Percentiles rank a stretch among this genome's conserved stretches.
These are phyloP conservation scores for Vigna mungo DNA, from an alignment of 306 rosid genomes.

Conservation along the genomic window DNA sequence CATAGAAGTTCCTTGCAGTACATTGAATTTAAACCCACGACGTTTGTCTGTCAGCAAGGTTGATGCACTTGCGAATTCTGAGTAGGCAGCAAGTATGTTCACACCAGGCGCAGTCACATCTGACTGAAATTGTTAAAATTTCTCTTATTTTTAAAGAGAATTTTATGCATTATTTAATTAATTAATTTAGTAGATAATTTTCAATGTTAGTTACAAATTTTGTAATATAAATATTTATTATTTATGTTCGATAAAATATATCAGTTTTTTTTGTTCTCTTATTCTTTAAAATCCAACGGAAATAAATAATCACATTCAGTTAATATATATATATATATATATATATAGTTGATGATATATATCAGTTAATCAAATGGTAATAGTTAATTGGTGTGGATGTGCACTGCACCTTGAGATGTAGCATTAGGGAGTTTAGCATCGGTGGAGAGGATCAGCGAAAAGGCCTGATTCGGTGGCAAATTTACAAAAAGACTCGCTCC, in stretches of 20 bases:
- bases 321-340: no score
- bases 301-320: neutral
- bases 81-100: constrained; percentile 39
- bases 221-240: no score
- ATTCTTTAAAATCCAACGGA: no score
- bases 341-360: neutral
- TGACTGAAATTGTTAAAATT: no score
- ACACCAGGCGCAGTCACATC: constrained; percentile 46
- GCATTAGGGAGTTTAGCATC: constrained; percentile 52
- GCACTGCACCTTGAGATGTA: constrained; percentile 47
- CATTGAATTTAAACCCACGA: constrained; percentile 8
- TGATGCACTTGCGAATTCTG: constrained; percentile 15
- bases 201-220: no score
- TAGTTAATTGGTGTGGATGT: neutral
- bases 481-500: constrained; percentile 59
- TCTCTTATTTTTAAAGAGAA: no score
- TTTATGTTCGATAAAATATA: no score
- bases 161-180: no score
- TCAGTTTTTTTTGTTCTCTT: no score
- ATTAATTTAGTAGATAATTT: no score
- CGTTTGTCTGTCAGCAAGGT: neutral
- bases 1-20: constrained; percentile 34
- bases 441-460: constrained; percentile 51
- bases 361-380: neutral
- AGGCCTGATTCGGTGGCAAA: constrained; percentile 46